A percentile compares a stretch with the other conserved stretches of the same genome.
Conservation (phyloP, 441 rosid genomes). For the Biscutella laevigata region DNA sequence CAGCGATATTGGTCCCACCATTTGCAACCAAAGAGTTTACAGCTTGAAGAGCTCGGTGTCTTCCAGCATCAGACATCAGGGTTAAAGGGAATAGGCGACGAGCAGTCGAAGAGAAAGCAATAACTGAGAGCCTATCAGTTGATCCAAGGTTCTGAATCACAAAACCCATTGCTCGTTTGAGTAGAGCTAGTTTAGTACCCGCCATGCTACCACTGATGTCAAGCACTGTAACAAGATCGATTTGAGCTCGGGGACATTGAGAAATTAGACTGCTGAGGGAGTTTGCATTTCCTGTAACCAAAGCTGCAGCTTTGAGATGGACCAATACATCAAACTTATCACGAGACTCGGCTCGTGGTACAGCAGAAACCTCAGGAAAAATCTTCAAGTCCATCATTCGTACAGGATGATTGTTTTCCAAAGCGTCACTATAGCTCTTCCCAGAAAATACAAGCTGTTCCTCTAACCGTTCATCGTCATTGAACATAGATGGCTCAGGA, state of each 20-base stretch:
- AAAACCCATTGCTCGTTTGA: conserved; percentile 97
- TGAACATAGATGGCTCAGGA: conserved; percentile 62
- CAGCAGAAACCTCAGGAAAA: conserved; percentile 70
- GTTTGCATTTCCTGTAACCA: conserved; percentile 19
- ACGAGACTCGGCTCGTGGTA: conserved; percentile 33
- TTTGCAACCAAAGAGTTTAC: conserved; percentile 83
- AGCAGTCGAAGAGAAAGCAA: conserved; percentile 97
- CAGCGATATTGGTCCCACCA: conserved; percentile 98
- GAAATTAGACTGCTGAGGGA: conserved; percentile 18
- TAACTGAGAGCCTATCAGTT: conserved; percentile 85
- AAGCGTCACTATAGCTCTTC: conserved; percentile 24
- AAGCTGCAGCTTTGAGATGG: conserved; percentile 69
- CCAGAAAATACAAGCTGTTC: conserved; percentile 36
- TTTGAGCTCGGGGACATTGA: conserved; percentile 59
- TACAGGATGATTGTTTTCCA: conserved; percentile 27
- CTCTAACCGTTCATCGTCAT: conserved; percentile 73
- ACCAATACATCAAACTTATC: conserved; percentile 65
- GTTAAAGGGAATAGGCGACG: conserved; percentile 78
- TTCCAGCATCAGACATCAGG: conserved; percentile 70
- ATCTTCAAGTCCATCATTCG: conserved; percentile 50
- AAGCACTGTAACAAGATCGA: conserved; percentile 89
- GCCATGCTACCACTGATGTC: conserved; percentile 99
- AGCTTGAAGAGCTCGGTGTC: conserved; percentile 76
- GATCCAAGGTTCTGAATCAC: conserved; percentile 94
- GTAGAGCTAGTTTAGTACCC: conserved; percentile 89